phyloP scores from a whole-genome alignment of 2,329 filamentous ascomycete species.

The Botryotinia narcissicola region DNA sequence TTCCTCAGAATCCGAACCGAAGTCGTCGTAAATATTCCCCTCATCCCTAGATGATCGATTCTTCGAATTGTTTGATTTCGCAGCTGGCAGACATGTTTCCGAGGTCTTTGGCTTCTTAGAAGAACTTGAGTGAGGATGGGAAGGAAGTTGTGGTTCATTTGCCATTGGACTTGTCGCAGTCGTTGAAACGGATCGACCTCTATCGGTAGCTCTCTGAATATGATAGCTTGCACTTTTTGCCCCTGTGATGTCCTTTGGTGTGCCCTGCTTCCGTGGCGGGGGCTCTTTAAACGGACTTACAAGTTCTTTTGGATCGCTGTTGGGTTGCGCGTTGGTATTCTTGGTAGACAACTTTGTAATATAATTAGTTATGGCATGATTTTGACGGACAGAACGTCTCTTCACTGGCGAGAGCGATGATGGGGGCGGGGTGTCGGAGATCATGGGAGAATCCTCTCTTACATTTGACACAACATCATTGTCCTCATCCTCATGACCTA shows the following conservation, averaged over 20 bases:
- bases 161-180: constrained; percentile 34
- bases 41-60: constrained; percentile 18
- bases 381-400: constrained; percentile 10
- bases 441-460: constrained; percentile 28
- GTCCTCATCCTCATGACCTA: constrained; percentile 19
- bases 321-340: constrained; percentile 17
- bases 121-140: constrained; percentile 16
- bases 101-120: constrained; percentile 21
- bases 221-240: constrained; percentile 33
- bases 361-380: constrained; percentile 27
- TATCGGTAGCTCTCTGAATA: constrained; percentile 30
- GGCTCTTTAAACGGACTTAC: constrained; percentile 24
- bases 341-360: constrained; percentile 24
- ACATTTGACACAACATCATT: constrained; percentile 25
- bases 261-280: constrained; percentile 14
- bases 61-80: not conserved
- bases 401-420: constrained; percentile 26
- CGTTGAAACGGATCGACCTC: constrained; percentile 33
- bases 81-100: constrained; percentile 5
- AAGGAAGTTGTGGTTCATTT: constrained; percentile 24
- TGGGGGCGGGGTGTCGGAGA: constrained; percentile 28
- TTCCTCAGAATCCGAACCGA: constrained; percentile 29
- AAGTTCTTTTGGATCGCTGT: constrained; percentile 2
- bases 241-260: constrained; percentile 16
- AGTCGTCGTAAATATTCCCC: constrained; percentile 32